Evolutionary conservation across 306 rosid species (phyloP).

Genomic region (Geum urbanum): DNA sequence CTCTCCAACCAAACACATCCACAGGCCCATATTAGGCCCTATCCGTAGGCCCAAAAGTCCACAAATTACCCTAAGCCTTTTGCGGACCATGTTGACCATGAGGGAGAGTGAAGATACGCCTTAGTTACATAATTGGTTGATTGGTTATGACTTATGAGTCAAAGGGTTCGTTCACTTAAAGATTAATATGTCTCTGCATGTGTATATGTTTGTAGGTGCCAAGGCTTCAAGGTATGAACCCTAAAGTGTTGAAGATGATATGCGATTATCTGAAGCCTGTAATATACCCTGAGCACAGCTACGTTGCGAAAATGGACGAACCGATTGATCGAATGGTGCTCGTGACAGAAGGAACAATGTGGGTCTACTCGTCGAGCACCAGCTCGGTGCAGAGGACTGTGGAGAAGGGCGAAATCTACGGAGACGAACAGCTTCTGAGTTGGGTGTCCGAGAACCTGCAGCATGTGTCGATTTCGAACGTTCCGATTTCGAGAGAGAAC

Average conservation of each 20-base stretch:
- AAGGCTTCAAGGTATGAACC: constrained; percentile 4
- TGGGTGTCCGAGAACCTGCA: neutral
- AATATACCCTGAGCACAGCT: constrained; percentile 10
- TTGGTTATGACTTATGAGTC: too few species aligned
- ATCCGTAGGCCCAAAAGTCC: too few species aligned
- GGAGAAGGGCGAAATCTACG: neutral
- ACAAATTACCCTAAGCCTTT: too few species aligned
- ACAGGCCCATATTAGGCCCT: too few species aligned
- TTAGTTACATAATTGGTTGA: too few species aligned
- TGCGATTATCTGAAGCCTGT: constrained; percentile 20
- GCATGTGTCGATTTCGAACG: neutral
- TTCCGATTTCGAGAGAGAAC: neutral
- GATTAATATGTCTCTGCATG: neutral
- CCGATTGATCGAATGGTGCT: constrained; percentile 21
- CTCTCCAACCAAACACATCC: too few species aligned
- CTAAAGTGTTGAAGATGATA: neutral
- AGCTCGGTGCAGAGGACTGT: neutral
- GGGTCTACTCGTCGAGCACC: neutral
- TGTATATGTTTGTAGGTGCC: constrained; percentile 16
- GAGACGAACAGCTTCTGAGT: constrained; percentile 13
- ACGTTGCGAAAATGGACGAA: constrained; percentile 16
- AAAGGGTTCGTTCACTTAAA: too few species aligned
- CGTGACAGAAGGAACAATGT: constrained; percentile 14
- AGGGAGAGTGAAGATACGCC: too few species aligned
- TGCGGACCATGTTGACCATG: too few species aligned